These are phyloP conservation scores for Trichoderma sp. DNA, from an alignment of 2,329 filamentous ascomycete species.

Conservation along the genomic window DNA sequence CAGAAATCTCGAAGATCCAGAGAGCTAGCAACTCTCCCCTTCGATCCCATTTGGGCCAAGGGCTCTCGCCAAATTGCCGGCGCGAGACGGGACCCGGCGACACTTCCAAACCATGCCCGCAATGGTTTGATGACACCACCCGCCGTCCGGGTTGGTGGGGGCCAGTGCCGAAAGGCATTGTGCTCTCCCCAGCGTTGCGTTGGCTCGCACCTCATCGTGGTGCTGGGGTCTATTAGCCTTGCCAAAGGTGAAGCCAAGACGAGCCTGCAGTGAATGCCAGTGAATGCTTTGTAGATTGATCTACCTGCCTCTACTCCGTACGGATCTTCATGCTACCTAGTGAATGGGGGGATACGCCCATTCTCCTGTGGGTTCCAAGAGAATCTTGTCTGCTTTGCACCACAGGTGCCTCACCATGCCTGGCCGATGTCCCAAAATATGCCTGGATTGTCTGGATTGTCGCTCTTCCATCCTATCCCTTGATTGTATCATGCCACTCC, in stretches of 20 bases:
- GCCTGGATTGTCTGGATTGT: neutral
- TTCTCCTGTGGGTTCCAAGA: slow-evolving; percentile 13
- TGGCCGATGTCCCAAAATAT: slow-evolving; percentile 1
- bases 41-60: too few species aligned
- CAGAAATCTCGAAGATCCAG: neutral
- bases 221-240: slow-evolving; percentile 28
- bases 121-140: too few species aligned
- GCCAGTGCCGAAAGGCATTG: neutral
- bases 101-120: too few species aligned
- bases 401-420: slow-evolving; percentile 19
- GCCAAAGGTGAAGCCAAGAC: slow-evolving; percentile 24
- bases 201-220: slow-evolving; percentile 29
- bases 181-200: neutral
- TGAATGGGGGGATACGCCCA: slow-evolving; percentile 3
- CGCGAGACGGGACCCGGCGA: too few species aligned
- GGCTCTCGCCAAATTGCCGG: too few species aligned
- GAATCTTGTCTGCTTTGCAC: slow-evolving; percentile 11
- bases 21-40: too few species aligned
- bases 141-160: neutral
- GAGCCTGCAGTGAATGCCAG: neutral
- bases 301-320: neutral
- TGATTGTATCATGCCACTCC: slow-evolving; percentile 8
- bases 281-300: neutral
- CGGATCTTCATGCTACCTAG: neutral
- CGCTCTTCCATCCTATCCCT: neutral